Base-by-base conservation (phyloP, 2,329 filamentous ascomycete species). In the Coniella vitis region DNA sequence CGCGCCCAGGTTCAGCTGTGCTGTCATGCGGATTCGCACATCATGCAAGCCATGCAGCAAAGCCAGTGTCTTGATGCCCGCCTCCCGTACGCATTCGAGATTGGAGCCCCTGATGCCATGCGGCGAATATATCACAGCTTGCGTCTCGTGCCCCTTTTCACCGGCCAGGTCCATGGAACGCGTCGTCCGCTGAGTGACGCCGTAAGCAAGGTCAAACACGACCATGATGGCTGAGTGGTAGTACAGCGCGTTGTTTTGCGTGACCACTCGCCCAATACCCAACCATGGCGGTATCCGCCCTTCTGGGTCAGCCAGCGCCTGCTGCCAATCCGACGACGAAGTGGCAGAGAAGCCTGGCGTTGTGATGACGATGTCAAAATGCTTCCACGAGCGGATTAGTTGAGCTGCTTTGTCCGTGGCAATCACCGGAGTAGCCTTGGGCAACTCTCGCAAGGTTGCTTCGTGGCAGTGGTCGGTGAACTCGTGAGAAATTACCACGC, bases 391-490 rank as follows among this genome's bases (percentile, higher is more conserved):
- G 2, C 67, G 62, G 34, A 86, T 77, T 17, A 82, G 65, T 12
- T 66, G 66, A 0, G 75, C 77, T 0, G 81, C 81, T 61, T 79
- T 74, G 56, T 74, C 70, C 2, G 77, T 74, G 12, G 81, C 81
- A 50, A 84, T 75, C 1, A 86, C 69, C 0, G 81, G 79, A 4
- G 81, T 75, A 38, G 69, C 61, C 1, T 57, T 55, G 5, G 76
- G 66, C 3, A 85, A 62, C 56, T 83, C 73, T 38, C 74, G 60
- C 21, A 86, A 65, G 13, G 82, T 86, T 3, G 75, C 70, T 52
- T 75, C 69, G 57, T 86, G 81, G 61, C 80, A 84, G 59, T 84
- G 83, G 58, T 86, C 81, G 1, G 81, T 84, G 56, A 85, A 86
- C 60, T 85, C 81, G 58, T 86, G 81, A 14, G 72, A 78, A 29